phyloP scores from a whole-genome alignment of 140 eudicot species.

The Erigeron philadelphicus region DNA sequence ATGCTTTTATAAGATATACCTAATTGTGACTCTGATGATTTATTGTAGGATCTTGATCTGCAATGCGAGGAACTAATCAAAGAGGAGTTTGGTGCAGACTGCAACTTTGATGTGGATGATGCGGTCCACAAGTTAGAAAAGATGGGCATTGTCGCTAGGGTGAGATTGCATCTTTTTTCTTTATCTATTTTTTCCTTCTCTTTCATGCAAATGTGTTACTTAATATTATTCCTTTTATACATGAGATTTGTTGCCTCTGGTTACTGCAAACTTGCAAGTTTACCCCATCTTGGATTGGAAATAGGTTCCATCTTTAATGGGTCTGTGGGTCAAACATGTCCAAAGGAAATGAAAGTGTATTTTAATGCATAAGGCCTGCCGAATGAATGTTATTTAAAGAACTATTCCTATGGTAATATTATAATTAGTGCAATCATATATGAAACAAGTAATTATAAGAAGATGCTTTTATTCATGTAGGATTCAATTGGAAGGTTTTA shows the following conservation, averaged over 20 bases:
- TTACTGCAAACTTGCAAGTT: background rate
- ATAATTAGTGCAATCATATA: background rate
- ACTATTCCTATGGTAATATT: background rate
- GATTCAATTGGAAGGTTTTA: slow-evolving; percentile 83
- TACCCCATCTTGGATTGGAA: too few species aligned
- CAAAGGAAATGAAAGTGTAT: background rate
- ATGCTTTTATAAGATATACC: background rate
- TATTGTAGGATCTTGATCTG: slow-evolving; percentile 66
- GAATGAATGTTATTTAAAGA: background rate
- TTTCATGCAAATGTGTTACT: background rate
- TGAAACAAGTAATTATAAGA: background rate
- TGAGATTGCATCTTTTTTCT: slow-evolving; percentile 30
- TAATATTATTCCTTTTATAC: background rate
- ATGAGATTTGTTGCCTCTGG: background rate
- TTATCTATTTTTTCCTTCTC: background rate
- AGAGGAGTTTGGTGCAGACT: slow-evolving; percentile 76
- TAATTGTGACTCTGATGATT: slow-evolving; percentile 14
- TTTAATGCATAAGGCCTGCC: background rate
- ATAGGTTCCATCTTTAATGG: too few species aligned
- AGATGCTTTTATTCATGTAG: slow-evolving; percentile 30
- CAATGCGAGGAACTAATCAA: slow-evolving; percentile 80
- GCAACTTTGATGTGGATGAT: slow-evolving; percentile 91
- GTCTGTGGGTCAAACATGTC: background rate
- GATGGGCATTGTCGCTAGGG: slow-evolving; percentile 88
- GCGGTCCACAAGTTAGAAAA: slow-evolving; percentile 85